Evolutionary conservation across 208 protist genomes (phyloP), one percentile per base, ranked within the genome.

Genomic region (Acanthamoeba castellanii): DNA sequence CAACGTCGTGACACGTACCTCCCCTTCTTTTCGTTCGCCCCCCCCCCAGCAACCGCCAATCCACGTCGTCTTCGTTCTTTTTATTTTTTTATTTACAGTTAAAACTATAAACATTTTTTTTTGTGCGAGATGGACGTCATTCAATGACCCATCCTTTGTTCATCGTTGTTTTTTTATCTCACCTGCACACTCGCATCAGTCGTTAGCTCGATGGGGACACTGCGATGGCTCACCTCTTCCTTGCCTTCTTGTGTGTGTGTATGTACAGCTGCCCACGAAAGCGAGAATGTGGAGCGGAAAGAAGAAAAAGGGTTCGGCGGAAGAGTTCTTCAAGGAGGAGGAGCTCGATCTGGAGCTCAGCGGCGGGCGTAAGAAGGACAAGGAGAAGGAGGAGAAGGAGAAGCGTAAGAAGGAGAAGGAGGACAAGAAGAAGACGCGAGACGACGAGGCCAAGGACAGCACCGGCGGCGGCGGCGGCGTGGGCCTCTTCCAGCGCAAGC

Each of bases 321-420:
- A 87, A 47, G 78, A 87, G 18, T 87, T 87, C 78, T 87, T 87
- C 78, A 87, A 87, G 50, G 78, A 87, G 20, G 78, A 87, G 50
- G 78, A 87, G 47, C 78, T 87, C 9, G 78, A 87, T 47, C 50
- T 87, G n/a, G 78, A 87, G 42, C 32, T 42, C 47, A 61, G 47
- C 50, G 78, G 78, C n/a, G 50, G 50, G 22, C 42, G 50, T 18
- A 82, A 52, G 32, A 11, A 27, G 37, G 72, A 82, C 37, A 82
- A 82, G 78, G 50, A 87, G n/a, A 61, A 87, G 78, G 50, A 87
- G 30, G 78, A 87, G 27, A 87, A 87, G 50, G 78, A 87, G 9
- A 87, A 87, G 47, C 78, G 78, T 0, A 87, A 87, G 78, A 87
- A 87, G 50, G 78, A 87, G 11, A 82, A 82, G 72, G 72, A 82